A percentile compares a stretch with the other conserved stretches of the same genome.
Conservation (phyloP, 768 basidiomycete genomes). For the Suillus discolor region DNA sequence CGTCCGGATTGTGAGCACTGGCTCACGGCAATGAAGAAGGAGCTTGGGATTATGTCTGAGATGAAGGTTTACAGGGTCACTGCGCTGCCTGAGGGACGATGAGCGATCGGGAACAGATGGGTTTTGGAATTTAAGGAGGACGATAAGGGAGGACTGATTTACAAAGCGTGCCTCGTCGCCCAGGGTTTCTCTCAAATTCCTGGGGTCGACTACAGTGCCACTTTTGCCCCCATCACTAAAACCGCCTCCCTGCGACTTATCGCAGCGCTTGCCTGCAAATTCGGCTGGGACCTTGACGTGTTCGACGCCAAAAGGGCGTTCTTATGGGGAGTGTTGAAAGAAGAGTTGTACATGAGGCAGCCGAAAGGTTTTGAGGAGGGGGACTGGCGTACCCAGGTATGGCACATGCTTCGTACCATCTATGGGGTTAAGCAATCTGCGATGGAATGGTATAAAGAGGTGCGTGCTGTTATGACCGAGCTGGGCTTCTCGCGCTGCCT, state of each 20-base stretch:
- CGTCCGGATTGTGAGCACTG: rapidly evolving
- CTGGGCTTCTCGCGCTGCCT: too few relatives aligned
- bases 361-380: neutral
- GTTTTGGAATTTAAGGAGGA: constrained; percentile 2
- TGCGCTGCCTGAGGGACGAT: neutral
- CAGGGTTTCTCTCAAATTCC: neutral
- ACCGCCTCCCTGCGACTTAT: neutral
- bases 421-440: too few relatives aligned
- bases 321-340: neutral
- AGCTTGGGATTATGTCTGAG: neutral
- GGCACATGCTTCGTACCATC: too few relatives aligned
- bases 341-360: neutral
- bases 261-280: neutral
- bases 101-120: neutral
- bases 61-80: neutral
- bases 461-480: too few relatives aligned
- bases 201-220: neutral
- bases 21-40: neutral
- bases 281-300: neutral
- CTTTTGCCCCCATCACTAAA: neutral
- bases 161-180: neutral
- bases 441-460: too few relatives aligned
- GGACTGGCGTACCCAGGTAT: too few relatives aligned
- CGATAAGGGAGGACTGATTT: neutral
- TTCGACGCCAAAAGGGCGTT: neutral